phyloP scores from a whole-genome alignment of 139 green algal genomes.

The Nannochloris sp. region DNA sequence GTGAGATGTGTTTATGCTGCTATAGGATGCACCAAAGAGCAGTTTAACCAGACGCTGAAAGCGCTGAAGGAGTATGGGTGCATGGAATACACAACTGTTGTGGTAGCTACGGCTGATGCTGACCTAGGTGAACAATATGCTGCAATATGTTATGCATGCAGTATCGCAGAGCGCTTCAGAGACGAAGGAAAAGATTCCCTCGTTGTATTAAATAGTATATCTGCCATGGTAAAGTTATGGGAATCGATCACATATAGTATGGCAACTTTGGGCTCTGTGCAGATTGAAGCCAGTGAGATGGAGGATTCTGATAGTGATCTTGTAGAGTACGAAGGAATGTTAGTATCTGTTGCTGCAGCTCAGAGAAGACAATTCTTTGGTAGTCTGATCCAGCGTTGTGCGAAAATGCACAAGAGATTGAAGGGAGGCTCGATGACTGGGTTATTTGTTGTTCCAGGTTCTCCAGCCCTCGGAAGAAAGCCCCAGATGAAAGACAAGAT shows the following conservation, averaged over 20 bases:
- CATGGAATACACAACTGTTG: conserved; percentile 54
- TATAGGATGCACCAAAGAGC: conserved; percentile 23
- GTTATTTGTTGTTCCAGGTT: conserved; percentile 60
- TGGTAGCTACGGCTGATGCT: conserved; percentile 32
- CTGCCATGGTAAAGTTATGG: conserved; percentile 48
- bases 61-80: conserved; percentile 32
- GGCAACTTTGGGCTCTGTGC: conserved; percentile 25
- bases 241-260: conserved; percentile 37
- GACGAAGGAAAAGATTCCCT: conserved; percentile 63
- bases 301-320: conserved; percentile 37
- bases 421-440: conserved; percentile 65
- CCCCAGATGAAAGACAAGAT: conserved; percentile 35
- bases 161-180: conserved; percentile 56
- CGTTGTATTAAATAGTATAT: conserved; percentile 68
- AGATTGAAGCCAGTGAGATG: not conserved
- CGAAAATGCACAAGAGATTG: conserved; percentile 55
- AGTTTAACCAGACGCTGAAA: conserved; percentile 22
- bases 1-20: conserved; percentile 53
- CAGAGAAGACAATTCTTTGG: conserved; percentile 67
- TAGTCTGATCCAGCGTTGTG: conserved; percentile 68
- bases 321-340: conserved; percentile 77
- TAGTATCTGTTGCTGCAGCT: conserved; percentile 61
- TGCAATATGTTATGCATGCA: conserved; percentile 45
- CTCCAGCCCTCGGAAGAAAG: conserved; percentile 39
- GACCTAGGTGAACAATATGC: conserved; percentile 59